A percentile compares a stretch with the other conserved stretches of the same genome.
phyloP scores from a whole-genome alignment of 176 grass and related monocot species.

The Aegilops sharonensis region DNA sequence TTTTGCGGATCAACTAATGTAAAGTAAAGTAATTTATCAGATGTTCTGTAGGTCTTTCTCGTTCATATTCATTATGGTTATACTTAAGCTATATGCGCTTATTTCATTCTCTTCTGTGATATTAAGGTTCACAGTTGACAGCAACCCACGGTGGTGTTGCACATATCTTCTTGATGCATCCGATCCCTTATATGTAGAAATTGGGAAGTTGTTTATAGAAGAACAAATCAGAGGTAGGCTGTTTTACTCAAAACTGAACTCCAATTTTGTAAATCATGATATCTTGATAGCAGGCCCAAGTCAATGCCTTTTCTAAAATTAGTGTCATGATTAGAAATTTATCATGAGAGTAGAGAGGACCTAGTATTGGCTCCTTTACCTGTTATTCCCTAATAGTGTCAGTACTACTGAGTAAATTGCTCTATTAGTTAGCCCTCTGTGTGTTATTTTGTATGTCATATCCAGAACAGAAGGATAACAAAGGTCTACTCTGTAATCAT shows the following conservation, averaged over 20 bases:
- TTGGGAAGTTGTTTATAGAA: slow-evolving; percentile 68
- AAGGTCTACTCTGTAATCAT: background rate
- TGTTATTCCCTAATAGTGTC: background rate
- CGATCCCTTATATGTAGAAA: slow-evolving; percentile 70
- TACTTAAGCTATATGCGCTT: slow-evolving; percentile 2
- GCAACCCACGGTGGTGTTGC: slow-evolving; percentile 74
- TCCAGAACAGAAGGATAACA: background rate
- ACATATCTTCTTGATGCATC: slow-evolving; percentile 87
- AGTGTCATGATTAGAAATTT: background rate
- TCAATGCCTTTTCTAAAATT: background rate
- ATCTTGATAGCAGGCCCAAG: background rate
- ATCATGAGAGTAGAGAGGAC: background rate
- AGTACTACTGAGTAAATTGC: background rate
- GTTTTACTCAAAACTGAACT: slow-evolving; percentile 10
- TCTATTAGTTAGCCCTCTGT: background rate
- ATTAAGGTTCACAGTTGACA: slow-evolving; percentile 74
- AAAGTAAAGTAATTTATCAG: background rate
- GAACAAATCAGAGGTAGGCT: slow-evolving; percentile 66
- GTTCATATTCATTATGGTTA: background rate
- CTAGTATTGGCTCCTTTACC: background rate
- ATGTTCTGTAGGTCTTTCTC: background rate
- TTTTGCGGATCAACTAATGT: background rate
- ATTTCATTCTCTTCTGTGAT: slow-evolving; percentile 36
- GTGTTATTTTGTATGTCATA: background rate
- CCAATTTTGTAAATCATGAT: background rate